phyloP scores from a whole-genome alignment of 345 rosid genomes.

The Nephelium lappaceum region DNA sequence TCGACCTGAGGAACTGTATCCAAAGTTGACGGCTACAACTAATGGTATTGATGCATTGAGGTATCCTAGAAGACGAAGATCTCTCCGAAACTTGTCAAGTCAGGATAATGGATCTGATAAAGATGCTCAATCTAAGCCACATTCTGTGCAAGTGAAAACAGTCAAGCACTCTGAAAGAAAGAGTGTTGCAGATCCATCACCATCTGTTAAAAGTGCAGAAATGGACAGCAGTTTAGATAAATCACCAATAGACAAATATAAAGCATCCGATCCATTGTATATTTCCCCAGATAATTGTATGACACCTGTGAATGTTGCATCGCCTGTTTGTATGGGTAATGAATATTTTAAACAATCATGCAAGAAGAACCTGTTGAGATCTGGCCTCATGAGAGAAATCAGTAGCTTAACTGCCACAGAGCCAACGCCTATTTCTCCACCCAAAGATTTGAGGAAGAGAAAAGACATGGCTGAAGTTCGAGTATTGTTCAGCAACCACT shows the following conservation, averaged over 20 bases:
- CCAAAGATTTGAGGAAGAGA: constrained; percentile 66
- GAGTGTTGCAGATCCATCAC: constrained; percentile 22
- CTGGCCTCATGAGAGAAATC: constrained; percentile 50
- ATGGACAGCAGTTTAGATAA: constrained; percentile 24
- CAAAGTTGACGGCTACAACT: constrained; percentile 20
- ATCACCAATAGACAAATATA: constrained; percentile 30
- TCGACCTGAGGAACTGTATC: constrained; percentile 14
- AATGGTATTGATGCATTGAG: constrained; percentile 29
- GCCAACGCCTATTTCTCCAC: constrained; percentile 42
- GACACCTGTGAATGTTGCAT: constrained; percentile 51
- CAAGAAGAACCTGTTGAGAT: constrained; percentile 51
- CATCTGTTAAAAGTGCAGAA: constrained; percentile 23
- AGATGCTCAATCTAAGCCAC: constrained; percentile 21
- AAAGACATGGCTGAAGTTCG: constrained; percentile 67
- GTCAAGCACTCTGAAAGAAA: constrained; percentile 10
- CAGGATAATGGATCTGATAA: constrained; percentile 25
- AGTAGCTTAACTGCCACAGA: constrained; percentile 43
- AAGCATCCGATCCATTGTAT: constrained; percentile 29
- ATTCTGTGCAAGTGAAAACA: constrained; percentile 12
- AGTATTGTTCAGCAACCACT: constrained; percentile 85
- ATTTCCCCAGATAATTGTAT: constrained; percentile 38
- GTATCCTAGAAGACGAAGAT: constrained; percentile 58
- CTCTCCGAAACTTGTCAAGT: constrained; percentile 39
- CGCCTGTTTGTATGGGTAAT: constrained; percentile 84
- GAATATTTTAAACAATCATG: constrained; percentile 66